These are phyloP conservation scores for Cystobasidium pallidum DNA, from an alignment of 1,284 basidiomycete species.

Conservation along the genomic window DNA sequence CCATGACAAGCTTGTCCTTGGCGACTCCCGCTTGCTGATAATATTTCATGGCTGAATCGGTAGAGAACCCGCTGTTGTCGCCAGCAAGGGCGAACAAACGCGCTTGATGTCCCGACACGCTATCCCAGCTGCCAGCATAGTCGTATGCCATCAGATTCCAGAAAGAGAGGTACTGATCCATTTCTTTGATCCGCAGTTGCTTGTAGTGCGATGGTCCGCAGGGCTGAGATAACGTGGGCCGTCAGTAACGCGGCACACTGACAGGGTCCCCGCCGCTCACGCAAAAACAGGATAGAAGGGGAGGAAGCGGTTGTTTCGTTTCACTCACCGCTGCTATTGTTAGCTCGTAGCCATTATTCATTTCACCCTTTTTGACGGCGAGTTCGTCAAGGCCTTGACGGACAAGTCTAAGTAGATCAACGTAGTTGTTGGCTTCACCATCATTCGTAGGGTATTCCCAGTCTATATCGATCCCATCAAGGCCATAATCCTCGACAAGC, in stretches of 20 bases:
- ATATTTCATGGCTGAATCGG: constrained; percentile 70
- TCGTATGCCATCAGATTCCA: constrained; percentile 86
- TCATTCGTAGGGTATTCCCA: constrained; percentile 61
- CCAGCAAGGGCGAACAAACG: constrained; percentile 66
- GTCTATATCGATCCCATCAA: constrained; percentile 68
- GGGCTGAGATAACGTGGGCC: too few species aligned
- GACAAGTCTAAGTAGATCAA: constrained; percentile 59
- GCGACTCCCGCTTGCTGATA: constrained; percentile 72
- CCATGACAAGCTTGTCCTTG: constrained; percentile 74
- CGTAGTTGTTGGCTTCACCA: constrained; percentile 60
- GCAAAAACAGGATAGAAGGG: too few species aligned
- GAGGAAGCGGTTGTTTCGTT: too few species aligned
- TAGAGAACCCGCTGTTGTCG: constrained; percentile 60
- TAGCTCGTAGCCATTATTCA: constrained; percentile 58
- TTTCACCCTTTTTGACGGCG: constrained; percentile 51
- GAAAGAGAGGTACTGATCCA: constrained; percentile 73
- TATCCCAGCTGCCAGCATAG: constrained; percentile 56
- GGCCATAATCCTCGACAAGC: constrained; percentile 79
- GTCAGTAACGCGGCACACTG: too few species aligned
- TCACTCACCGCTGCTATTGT: constrained; percentile 54
- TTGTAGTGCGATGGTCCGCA: constrained; percentile 72
- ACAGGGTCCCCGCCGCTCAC: too few species aligned
- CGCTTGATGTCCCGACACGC: constrained; percentile 72
- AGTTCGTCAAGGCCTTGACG: constrained; percentile 58
- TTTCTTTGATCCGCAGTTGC: constrained; percentile 68